Base-by-base conservation (phyloP, 257 asterid species). In the Salvia hispanica region DNA sequence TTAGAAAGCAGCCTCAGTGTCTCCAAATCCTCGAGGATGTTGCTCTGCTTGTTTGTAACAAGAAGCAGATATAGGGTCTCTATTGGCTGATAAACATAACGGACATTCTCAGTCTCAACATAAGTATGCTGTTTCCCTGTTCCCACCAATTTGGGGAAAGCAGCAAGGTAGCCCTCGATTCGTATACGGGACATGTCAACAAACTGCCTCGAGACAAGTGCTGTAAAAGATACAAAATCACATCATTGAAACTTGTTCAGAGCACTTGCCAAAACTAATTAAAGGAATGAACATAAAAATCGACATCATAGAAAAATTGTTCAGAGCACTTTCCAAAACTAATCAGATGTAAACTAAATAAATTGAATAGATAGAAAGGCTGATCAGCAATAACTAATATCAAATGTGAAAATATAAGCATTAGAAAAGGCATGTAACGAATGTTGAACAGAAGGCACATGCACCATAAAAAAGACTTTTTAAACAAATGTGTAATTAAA, bases 91-190 rank as follows among this genome's bases (percentile, higher is more conserved):
- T 88, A 92, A 63, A 92, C 97, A 71, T 92, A 92, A 16, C 98
- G 96, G 70, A 90, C 95, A 81, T 88, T 92, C 72, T 90, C 98
- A 9, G 97, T 90, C 90, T 90, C 98, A 59, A 92, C 73, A 66
- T 80, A 92, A 57, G 98, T 90, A 74, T 92, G 98, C 33, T 92
- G 93, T 72, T 92, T 89, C 74, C 98, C 97, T 40, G 80, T 81
- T 76, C 96, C 97, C 70, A 90, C 93, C 86, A 92, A 79, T 76
- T 89, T 92, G 56, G 97, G 97, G 66, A 92, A 88, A 66, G 97
- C 98, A 59, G 96, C 96, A 81, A 92, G 95, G 82, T 90, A 90
- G 39, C 97, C 98, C 82, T 92, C 98, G 71, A 92, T 92, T 68
- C 98, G 81, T 70, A 86, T 88, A 66, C 93, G 97, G 69, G 98